These are phyloP conservation scores for Oenanthe javanica DNA, from an alignment of 140 eudicot species.

Conservation along the genomic window DNA sequence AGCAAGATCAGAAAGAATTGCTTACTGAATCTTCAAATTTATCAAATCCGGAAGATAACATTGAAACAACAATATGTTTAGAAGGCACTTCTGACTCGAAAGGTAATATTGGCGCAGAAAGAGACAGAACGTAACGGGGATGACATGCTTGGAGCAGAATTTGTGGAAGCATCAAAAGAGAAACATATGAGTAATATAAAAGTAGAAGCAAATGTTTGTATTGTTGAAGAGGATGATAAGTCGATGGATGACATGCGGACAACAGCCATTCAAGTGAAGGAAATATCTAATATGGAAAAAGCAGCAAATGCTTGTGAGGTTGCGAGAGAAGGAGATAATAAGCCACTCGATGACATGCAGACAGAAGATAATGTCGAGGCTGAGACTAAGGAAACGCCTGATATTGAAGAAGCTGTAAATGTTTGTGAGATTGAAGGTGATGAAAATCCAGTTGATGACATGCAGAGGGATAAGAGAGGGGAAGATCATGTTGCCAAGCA, in stretches of 20 bases:
- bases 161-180: not conserved
- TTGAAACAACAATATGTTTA: not conserved
- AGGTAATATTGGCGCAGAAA: not conserved
- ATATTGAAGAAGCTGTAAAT: not conserved
- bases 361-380: not conserved
- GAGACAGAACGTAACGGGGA: not conserved
- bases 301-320: not conserved
- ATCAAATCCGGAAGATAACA: not conserved
- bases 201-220: not conserved
- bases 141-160: not conserved
- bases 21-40: not conserved
- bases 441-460: not conserved
- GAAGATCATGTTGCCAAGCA: not conserved
- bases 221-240: not conserved
- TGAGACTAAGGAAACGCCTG: not conserved
- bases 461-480: not conserved
- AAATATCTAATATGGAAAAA: not conserved
- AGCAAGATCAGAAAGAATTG: not conserved
- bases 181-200: not conserved
- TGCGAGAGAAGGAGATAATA: not conserved
- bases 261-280: not conserved
- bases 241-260: not conserved
- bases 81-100: not conserved
- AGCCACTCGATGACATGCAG: not conserved
- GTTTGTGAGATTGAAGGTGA: not conserved